Evolutionary conservation across 768 basidiomycete species (phyloP).

Genomic region (Leucocoprinus leucothites): DNA sequence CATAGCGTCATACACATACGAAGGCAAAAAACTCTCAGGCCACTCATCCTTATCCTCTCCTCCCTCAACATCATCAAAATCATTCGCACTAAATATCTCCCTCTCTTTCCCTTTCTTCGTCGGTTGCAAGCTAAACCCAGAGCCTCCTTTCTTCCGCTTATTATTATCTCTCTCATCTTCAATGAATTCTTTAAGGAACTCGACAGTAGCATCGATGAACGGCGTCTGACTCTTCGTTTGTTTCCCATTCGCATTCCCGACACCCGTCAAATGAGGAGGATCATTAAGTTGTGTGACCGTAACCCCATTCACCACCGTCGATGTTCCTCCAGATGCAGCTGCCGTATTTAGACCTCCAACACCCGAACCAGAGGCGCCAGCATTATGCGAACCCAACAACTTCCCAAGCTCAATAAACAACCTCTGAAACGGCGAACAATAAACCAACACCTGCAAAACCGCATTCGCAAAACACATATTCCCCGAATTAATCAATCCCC

Average conservation of each 20-base stretch:
- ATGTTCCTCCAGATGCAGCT: not conserved
- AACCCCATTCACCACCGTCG: constrained; percentile 17
- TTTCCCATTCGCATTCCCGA: constrained; percentile 20
- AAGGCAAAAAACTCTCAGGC: constrained; percentile 77
- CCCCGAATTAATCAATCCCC: constrained; percentile 90
- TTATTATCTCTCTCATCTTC: constrained; percentile 21
- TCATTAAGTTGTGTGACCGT: constrained; percentile 2
- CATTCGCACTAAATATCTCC: constrained; percentile 11
- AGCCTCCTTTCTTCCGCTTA: not conserved
- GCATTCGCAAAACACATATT: constrained; percentile 99
- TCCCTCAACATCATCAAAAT: constrained; percentile 34
- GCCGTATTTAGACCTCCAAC: too few relatives aligned
- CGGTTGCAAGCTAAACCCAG: not conserved
- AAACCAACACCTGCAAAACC: constrained; percentile 86
- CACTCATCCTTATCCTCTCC: constrained; percentile 44
- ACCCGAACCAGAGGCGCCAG: too few relatives aligned
- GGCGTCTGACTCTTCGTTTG: constrained; percentile 37
- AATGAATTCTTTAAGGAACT: constrained; percentile 78
- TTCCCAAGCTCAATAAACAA: constrained; percentile 72
- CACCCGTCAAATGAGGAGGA: constrained; percentile 14
- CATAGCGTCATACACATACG: constrained; percentile 88
- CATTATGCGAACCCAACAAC: constrained; percentile 27
- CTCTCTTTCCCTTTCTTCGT: not conserved
- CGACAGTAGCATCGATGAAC: constrained; percentile 63
- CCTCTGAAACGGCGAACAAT: constrained; percentile 81